Percentiles rank a stretch among this genome's conserved stretches.
These are phyloP conservation scores for Pseudonitzschia pungens DNA, from an alignment of 108 stramenopile genomes.

Conservation along the genomic window DNA sequence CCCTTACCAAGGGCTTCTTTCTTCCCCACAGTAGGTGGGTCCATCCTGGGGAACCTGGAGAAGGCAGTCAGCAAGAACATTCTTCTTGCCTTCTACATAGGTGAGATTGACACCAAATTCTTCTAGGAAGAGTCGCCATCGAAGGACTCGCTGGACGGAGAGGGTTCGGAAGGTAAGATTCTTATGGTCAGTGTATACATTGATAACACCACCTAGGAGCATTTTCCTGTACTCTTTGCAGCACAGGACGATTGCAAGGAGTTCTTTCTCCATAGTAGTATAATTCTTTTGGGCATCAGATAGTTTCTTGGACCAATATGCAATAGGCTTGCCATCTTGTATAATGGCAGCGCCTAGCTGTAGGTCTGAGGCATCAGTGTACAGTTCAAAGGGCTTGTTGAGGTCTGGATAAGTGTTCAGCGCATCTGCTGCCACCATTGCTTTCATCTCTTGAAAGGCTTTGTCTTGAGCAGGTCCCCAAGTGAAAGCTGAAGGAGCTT, in stretches of 20 bases:
- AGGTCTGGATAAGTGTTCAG: slow-evolving; percentile 42
- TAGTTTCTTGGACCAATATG: too few species aligned
- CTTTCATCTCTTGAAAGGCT: slow-evolving; percentile 50
- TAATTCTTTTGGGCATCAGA: slow-evolving; percentile 27
- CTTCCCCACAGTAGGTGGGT: background rate
- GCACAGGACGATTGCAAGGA: slow-evolving; percentile 9
- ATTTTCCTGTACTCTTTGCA: background rate
- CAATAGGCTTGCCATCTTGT: too few species aligned
- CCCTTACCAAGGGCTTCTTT: background rate
- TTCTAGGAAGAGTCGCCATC: background rate
- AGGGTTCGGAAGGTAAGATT: background rate
- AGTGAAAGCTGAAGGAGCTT: background rate
- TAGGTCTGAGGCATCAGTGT: slow-evolving; percentile 46
- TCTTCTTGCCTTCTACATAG: background rate
- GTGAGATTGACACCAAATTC: background rate
- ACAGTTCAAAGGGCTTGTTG: slow-evolving; percentile 45
- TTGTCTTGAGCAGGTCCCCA: background rate
- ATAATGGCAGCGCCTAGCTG: too few species aligned
- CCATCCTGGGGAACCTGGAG: background rate
- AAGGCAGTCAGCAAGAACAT: background rate
- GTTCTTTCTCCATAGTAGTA: slow-evolving; percentile 44
- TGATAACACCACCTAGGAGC: background rate
- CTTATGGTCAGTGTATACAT: too few species aligned
- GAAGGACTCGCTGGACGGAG: background rate
- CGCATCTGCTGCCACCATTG: slow-evolving; percentile 33